A percentile compares a stretch with the other conserved stretches of the same genome.
Evolutionary conservation across 1,284 basidiomycete genomes (phyloP).

Genomic region (Apiotrichum laibachii): DNA sequence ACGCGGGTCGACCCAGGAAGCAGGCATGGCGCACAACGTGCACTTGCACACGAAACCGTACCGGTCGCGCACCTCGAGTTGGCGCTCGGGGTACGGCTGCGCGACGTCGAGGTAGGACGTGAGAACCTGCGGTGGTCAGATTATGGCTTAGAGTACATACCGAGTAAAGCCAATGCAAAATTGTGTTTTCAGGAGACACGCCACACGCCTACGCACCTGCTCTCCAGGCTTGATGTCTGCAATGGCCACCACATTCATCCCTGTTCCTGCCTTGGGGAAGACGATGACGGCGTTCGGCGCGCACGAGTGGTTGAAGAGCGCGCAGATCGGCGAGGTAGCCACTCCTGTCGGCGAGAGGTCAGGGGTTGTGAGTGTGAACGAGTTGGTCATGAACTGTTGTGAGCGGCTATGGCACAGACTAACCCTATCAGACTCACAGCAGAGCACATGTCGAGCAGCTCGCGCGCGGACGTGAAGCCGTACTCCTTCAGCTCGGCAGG

Average conservation of each 20-base stretch:
- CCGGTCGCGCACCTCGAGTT: conserved; percentile 62
- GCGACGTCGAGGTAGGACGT: conserved; percentile 85
- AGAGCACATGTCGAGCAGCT: conserved; percentile 43
- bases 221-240: conserved; percentile 63
- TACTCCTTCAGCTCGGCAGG: conserved; percentile 40
- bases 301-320: conserved; percentile 88
- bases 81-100: conserved; percentile 61
- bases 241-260: conserved; percentile 70
- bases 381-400: conserved; percentile 76
- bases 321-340: conserved; percentile 70
- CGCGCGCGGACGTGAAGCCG: conserved; percentile 36
- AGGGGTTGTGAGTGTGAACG: conserved; percentile 76
- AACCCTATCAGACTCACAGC: conserved; percentile 29
- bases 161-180: too few relatives aligned
- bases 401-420: not conserved
- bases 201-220: conserved; percentile 61
- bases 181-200: too few relatives aligned
- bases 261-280: conserved; percentile 60
- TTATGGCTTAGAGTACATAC: too few relatives aligned
- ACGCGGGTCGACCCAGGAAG: conserved; percentile 60
- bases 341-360: conserved; percentile 74
- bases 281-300: conserved; percentile 85
- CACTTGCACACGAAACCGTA: conserved; percentile 82
- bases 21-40: conserved; percentile 55
- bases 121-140: conserved; percentile 56